Base-by-base conservation (phyloP, 306 rosid species). In the Cyclanthera cordifolia region DNA sequence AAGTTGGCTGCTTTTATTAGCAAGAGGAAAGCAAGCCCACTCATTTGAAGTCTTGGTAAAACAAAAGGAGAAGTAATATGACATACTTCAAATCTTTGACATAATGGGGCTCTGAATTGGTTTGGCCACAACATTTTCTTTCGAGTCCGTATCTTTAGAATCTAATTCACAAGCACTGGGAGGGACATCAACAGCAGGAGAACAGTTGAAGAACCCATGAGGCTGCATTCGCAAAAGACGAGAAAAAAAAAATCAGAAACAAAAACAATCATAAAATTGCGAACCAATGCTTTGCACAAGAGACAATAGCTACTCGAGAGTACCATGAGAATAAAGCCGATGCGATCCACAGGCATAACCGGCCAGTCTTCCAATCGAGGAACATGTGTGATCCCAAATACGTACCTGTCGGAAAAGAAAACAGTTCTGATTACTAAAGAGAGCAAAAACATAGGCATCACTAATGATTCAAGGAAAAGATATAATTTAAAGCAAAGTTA, bases 301-400 rank as follows among this genome's bases (percentile, higher is more conserved):
- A 51, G 24, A n/a, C 2, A 51, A 51, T 51, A n/a, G 25, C 4
- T 51, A 19, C 53, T 12, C 16, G 71, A 24, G 59, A 39, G 21
- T 89, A 90, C 95, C 91, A 80, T 67, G 19, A 90, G 95, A 80
- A 69, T 78, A 71, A 90, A 90, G 53, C 96, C 96, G 30, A 90
- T 80, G 80, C 54, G 91, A 81, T 90, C 96, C 76, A 83, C 97
- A 2, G 94, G 95, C 95, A 88, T 91, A 55, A 88, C 97, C 54
- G 97, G 97, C 97, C 97, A 90, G 72, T 90, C 95, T 79, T 90
- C 97, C 63, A 88, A 71, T 14, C 91, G 84, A 60, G 96, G 95
- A 66, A 87, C 78, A 15, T 88, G 95, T 4, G 95, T 85, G 74
- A 88, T 76, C 72, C 94, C 95, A 52, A 91, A 91, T 10, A 91